These are phyloP conservation scores for Metschnikowia vanudenii DNA, from an alignment of 805 yeast species.

Conservation along the genomic window DNA sequence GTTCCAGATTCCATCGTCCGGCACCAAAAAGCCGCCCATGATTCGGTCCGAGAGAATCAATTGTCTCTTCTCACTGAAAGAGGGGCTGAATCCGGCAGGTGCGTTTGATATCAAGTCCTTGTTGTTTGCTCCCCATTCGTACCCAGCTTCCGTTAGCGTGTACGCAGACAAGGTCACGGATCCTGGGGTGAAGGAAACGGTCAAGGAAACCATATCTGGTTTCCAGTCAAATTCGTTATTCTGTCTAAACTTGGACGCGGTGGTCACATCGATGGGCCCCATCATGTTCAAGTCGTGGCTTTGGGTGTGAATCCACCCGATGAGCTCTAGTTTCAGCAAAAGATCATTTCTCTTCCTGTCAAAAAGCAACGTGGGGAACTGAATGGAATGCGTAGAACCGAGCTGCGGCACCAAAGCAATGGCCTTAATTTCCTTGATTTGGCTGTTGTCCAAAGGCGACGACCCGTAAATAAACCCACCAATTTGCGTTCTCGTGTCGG, in stretches of 20 bases:
- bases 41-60: conserved; percentile 70
- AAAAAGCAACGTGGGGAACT: conserved; percentile 53
- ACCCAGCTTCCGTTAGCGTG: conserved; percentile 61
- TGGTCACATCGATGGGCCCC: conserved; percentile 68
- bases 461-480: conserved; percentile 79
- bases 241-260: conserved; percentile 47
- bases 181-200: conserved; percentile 78
- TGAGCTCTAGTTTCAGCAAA: conserved; percentile 56
- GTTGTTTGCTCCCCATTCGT: conserved; percentile 72
- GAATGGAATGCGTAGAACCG: conserved; percentile 66
- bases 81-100: conserved; percentile 66
- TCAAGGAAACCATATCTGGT: conserved; percentile 50
- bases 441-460: conserved; percentile 69
- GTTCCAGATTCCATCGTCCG: conserved; percentile 85
- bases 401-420: conserved; percentile 86
- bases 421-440: conserved; percentile 73
- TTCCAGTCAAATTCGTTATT: conserved; percentile 39
- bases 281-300: conserved; percentile 61
- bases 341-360: conserved; percentile 34
- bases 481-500: conserved; percentile 79
- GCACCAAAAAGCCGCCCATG: conserved; percentile 82
- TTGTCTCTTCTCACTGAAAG: conserved; percentile 63
- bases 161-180: conserved; percentile 74
- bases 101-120: conserved; percentile 51
- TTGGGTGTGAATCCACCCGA: conserved; percentile 96